Evolutionary conservation across 2,329 filamentous ascomycete genomes (phyloP).

Genomic region (Ascochyta koolunga): DNA sequence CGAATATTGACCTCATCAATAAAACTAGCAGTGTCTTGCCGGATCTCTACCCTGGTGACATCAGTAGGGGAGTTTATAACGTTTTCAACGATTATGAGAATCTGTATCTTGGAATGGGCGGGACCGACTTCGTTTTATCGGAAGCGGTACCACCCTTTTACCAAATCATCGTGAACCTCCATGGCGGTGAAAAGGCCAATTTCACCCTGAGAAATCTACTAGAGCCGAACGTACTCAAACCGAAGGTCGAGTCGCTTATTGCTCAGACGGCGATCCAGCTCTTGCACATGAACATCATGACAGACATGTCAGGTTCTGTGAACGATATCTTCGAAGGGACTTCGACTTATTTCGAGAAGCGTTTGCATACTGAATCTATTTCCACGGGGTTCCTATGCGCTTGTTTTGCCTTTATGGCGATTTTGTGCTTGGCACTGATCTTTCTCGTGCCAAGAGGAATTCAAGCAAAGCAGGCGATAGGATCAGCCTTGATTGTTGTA

Average conservation of each 20-base stretch:
- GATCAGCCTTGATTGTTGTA: neutral
- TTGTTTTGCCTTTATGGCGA: neutral
- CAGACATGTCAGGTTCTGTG: neutral
- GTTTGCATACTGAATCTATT: neutral
- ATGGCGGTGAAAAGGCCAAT: neutral
- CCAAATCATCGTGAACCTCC: neutral
- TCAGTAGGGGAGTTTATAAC: neutral
- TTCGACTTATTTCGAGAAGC: neutral
- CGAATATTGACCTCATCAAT: neutral
- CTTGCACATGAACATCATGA: neutral
- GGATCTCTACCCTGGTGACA: neutral
- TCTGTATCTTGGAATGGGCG: conserved; percentile 3
- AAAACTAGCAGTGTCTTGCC: neutral
- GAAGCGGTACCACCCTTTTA: neutral
- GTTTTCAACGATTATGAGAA: neutral
- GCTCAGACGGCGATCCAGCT: neutral
- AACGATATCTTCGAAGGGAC: neutral
- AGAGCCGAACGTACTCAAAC: neutral
- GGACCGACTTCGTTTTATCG: neutral
- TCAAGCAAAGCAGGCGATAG: neutral
- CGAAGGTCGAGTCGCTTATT: neutral
- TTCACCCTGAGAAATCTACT: neutral
- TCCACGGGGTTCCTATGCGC: neutral
- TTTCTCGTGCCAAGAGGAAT: neutral
- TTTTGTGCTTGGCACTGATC: neutral